phyloP scores from a whole-genome alignment of 805 yeast species.

The Torulaspora indica region DNA sequence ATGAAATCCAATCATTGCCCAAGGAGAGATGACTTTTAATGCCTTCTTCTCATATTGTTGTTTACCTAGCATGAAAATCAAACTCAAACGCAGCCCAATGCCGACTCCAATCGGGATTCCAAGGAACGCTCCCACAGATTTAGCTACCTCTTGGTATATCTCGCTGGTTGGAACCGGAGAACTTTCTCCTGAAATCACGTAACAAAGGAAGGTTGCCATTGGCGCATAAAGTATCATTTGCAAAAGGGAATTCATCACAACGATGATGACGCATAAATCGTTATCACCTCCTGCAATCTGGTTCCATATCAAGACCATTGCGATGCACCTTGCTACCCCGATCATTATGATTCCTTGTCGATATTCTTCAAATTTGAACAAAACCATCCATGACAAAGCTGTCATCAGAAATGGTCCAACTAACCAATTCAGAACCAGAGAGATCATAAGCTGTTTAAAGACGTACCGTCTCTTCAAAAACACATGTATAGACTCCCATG shows the following conservation, averaged over 20 bases:
- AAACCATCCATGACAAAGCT: constrained; percentile 49
- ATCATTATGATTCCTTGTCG: constrained; percentile 55
- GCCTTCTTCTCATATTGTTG: constrained; percentile 35
- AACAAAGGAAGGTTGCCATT: constrained; percentile 44
- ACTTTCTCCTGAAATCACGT: constrained; percentile 36
- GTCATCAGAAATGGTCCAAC: constrained; percentile 54
- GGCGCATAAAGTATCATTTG: constrained; percentile 54
- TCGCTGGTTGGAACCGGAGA: constrained; percentile 6
- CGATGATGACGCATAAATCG: constrained; percentile 49
- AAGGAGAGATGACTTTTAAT: constrained; percentile 44
- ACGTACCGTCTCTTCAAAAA: constrained; percentile 24
- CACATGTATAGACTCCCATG: constrained; percentile 43
- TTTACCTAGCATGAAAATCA: constrained; percentile 28
- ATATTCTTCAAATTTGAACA: constrained; percentile 46
- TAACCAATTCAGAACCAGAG: constrained; percentile 50
- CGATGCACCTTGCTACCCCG: constrained; percentile 57
- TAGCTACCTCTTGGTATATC: constrained; percentile 42
- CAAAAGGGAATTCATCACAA: constrained; percentile 46
- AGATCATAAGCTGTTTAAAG: constrained; percentile 36
- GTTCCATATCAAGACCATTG: constrained; percentile 60
- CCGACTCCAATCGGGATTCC: constrained; percentile 52
- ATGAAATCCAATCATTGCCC: constrained; percentile 48
- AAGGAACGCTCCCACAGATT: constrained; percentile 48
- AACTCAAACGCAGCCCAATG: constrained; percentile 38
- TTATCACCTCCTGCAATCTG: constrained; percentile 50